phyloP scores from a whole-genome alignment of 2,329 filamentous ascomycete species.

The Ophiostoma sp. region DNA sequence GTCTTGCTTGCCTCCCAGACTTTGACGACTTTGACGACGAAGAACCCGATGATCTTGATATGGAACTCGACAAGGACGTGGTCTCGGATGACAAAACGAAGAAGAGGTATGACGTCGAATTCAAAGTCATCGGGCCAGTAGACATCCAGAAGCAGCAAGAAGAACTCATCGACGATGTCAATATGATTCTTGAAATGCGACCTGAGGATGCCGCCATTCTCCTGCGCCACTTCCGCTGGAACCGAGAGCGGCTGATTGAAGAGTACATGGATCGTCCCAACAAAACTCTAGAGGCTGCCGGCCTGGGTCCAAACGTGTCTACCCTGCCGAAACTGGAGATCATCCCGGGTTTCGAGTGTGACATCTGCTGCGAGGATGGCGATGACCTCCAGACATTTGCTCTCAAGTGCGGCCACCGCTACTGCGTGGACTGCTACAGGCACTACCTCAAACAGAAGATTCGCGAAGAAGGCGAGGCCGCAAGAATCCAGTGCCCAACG shows the following conservation, averaged over 20 bases:
- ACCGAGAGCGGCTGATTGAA: constrained; percentile 90
- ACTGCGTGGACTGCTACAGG: constrained; percentile 85
- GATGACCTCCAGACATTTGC: constrained; percentile 75
- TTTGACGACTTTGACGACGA: constrained; percentile 47
- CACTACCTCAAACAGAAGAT: constrained; percentile 94
- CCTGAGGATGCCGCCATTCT: constrained; percentile 89
- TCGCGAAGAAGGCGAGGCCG: constrained; percentile 88
- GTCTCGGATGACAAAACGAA: constrained; percentile 60
- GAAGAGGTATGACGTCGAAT: constrained; percentile 77
- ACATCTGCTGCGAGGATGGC: constrained; percentile 93
- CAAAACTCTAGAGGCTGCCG: constrained; percentile 76
- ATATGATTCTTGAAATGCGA: constrained; percentile 81
- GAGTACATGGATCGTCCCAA: constrained; percentile 89
- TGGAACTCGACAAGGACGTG: constrained; percentile 56
- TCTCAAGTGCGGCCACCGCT: constrained; percentile 91
- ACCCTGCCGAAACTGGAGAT: constrained; percentile 62
- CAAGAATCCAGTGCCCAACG: constrained; percentile 86
- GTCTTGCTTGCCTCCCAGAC: not conserved
- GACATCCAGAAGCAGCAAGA: constrained; percentile 85
- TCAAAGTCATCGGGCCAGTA: constrained; percentile 69
- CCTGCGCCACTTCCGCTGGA: constrained; percentile 86
- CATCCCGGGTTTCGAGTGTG: constrained; percentile 75
- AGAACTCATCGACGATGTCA: constrained; percentile 80
- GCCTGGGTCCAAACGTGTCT: constrained; percentile 62
- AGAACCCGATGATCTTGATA: constrained; percentile 46